Evolutionary conservation across 2,329 filamentous ascomycete genomes (phyloP).

Genomic region (Fusarium brevicatenulatum): DNA sequence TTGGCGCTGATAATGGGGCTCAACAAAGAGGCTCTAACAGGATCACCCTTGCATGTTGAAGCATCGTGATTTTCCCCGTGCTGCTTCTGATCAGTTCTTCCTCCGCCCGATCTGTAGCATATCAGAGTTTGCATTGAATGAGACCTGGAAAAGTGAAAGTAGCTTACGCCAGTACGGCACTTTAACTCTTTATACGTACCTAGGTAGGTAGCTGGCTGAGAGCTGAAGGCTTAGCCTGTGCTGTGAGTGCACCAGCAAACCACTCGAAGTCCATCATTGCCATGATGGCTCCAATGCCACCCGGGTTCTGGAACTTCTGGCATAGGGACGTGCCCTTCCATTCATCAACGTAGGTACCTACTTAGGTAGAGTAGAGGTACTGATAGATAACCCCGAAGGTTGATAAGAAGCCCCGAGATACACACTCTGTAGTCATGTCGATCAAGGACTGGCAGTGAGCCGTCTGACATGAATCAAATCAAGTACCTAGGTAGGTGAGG

Average conservation of each 20-base stretch:
- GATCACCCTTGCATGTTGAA: conserved; percentile 20
- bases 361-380: not conserved
- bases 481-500: not conserved
- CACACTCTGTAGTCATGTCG: not conserved
- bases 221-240: not conserved
- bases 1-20: not conserved
- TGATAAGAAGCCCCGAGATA: not conserved
- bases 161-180: not conserved
- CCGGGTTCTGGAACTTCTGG: not conserved
- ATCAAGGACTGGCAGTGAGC: not conserved
- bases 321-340: not conserved
- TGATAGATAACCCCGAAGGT: not conserved
- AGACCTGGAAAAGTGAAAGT: not conserved
- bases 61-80: not conserved
- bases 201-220: not conserved
- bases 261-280: not conserved
- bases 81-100: not conserved
- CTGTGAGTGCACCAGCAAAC: not conserved
- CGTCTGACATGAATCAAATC: not conserved
- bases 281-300: not conserved
- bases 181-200: not conserved
- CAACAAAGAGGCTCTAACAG: conserved; percentile 14
- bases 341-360: not conserved
- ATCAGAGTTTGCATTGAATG: conserved; percentile 1
- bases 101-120: not conserved